Evolutionary conservation across 257 asterid species (phyloP).

Genomic region (Solanum peruvianum): DNA sequence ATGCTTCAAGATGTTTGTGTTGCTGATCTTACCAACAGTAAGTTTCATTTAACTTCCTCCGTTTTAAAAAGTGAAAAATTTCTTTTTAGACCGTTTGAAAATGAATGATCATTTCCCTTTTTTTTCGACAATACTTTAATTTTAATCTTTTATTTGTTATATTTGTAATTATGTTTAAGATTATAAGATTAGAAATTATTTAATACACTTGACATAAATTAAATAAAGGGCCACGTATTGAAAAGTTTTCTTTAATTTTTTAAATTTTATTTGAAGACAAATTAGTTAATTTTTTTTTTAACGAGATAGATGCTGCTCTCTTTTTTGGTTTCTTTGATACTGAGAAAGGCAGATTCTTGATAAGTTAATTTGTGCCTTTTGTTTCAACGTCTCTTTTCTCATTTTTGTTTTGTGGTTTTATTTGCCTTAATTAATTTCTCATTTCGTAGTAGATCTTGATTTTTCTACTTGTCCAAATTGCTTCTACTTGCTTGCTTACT

Average conservation of each 20-base stretch:
- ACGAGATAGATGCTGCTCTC: no score
- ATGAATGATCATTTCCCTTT: no score
- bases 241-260: no score
- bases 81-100: no score
- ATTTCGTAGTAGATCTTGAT: no score
- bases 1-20: slow-evolving; percentile 56
- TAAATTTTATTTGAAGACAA: no score
- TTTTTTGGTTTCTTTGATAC: neutral
- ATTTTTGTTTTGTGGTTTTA: neutral
- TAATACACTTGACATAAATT: no score
- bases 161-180: no score
- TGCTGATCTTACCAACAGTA: slow-evolving; percentile 52
- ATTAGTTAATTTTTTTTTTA: no score
- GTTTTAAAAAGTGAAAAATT: no score
- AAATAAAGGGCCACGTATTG: rapidly evolving
- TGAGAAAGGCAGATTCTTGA: neutral
- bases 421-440: neutral
- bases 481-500: neutral
- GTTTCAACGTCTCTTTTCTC: neutral
- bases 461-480: neutral
- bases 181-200: rapidly evolving
- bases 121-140: no score
- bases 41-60: neutral
- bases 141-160: no score
- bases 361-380: neutral